These are phyloP conservation scores for Lanmaoa pseudosensibilis DNA, from an alignment of 768 basidiomycete species.

Conservation along the genomic window DNA sequence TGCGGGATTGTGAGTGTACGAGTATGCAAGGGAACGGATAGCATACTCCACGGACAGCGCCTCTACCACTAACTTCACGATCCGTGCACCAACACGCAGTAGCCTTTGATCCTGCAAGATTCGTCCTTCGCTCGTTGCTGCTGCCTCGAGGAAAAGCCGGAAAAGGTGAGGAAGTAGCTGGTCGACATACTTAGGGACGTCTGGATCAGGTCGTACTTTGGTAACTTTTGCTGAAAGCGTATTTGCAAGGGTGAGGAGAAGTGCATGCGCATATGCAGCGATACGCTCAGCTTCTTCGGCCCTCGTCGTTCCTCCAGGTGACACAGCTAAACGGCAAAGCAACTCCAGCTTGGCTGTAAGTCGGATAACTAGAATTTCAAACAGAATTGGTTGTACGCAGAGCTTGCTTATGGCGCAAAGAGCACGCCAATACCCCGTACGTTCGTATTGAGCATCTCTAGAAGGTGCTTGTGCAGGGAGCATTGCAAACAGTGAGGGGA, in stretches of 20 bases:
- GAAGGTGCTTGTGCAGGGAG: conserved; percentile 70
- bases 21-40: background rate
- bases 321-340: conserved; percentile 44
- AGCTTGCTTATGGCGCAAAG: conserved; percentile 70
- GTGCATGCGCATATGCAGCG: conserved; percentile 85
- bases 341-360: conserved; percentile 75
- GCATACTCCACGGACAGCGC: conserved; percentile 66
- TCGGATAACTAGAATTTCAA: conserved; percentile 78
- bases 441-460: conserved; percentile 50
- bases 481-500: conserved; percentile 75
- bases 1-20: background rate
- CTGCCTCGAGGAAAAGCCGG: conserved; percentile 54
- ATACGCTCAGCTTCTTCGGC: conserved; percentile 52
- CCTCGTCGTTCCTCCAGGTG: background rate
- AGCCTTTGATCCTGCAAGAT: conserved; percentile 40
- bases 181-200: conserved; percentile 81
- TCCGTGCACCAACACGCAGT: conserved; percentile 50
- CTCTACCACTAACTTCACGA: conserved; percentile 69
- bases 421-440: conserved; percentile 65
- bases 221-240: conserved; percentile 56
- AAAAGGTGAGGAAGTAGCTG: conserved; percentile 70
- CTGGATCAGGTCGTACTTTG: conserved; percentile 50
- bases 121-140: conserved; percentile 26
- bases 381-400: conserved; percentile 74
- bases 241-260: conserved; percentile 68